Evolutionary conservation across 2,329 filamentous ascomycete species (phyloP).

Genomic region (Chaetoscypha palmicola): DNA sequence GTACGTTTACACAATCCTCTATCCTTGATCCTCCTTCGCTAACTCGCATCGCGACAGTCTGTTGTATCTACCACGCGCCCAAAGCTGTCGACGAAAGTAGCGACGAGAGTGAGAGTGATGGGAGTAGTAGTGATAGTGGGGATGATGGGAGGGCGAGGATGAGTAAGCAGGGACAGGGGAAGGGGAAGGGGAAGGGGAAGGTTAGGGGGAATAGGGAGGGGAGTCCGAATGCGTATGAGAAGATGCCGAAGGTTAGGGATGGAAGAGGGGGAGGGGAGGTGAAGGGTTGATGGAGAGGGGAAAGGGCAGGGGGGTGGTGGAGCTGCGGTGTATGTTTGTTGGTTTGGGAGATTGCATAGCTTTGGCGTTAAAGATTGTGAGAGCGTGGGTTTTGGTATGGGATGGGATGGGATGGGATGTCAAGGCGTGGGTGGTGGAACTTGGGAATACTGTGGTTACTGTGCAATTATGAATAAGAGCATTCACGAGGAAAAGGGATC

Average conservation of each 20-base stretch:
- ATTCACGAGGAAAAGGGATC: no score
- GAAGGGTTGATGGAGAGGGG: no score
- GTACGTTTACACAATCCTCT: conserved; percentile 38
- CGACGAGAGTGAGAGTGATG: conserved; percentile 54
- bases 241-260: conserved; percentile 54
- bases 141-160: conserved; percentile 40
- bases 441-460: no score
- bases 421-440: no score
- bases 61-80: conserved; percentile 94
- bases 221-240: conserved; percentile 78
- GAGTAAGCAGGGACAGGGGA: conserved; percentile 23
- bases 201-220: conserved; percentile 35
- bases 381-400: no score
- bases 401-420: no score
- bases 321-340: no score
- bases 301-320: no score
- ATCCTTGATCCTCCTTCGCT: not conserved
- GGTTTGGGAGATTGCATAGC: no score
- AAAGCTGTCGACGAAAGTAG: conserved; percentile 77
- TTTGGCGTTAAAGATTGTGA: no score
- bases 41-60: conserved; percentile 52
- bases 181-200: conserved; percentile 33
- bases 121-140: conserved; percentile 30
- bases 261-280: conserved; percentile 7
- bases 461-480: no score